These are phyloP conservation scores for Cruciata laevipes DNA, from an alignment of 257 asterid genomes.

Conservation along the genomic window DNA sequence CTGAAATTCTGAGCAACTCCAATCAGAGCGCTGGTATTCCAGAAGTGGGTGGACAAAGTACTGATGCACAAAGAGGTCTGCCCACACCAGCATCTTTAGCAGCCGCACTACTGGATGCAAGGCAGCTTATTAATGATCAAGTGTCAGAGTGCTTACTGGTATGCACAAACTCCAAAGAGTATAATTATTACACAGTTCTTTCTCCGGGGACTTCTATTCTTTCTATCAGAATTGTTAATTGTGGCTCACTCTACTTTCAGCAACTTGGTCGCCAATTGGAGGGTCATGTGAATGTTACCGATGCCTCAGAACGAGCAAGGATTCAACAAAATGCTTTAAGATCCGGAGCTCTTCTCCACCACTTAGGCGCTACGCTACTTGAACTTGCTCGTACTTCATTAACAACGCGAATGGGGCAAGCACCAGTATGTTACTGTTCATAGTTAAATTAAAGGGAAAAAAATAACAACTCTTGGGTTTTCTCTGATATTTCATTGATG, in stretches of 20 bases:
- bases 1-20: slow-evolving; percentile 38
- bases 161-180: slow-evolving; percentile 24
- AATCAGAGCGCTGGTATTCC: slow-evolving; percentile 32
- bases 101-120: slow-evolving; percentile 52
- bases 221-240: slow-evolving; percentile 2
- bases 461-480: neutral
- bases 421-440: slow-evolving; percentile 49
- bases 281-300: slow-evolving; percentile 51
- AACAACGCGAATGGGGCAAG: slow-evolving; percentile 86
- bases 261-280: slow-evolving; percentile 63
- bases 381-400: slow-evolving; percentile 91
- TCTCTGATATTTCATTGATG: neutral
- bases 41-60: slow-evolving; percentile 36
- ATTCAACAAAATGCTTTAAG: slow-evolving; percentile 68
- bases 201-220: neutral
- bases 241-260: slow-evolving; percentile 30
- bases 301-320: slow-evolving; percentile 59
- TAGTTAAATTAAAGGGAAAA: too few species aligned
- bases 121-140: slow-evolving; percentile 57
- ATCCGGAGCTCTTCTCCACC: slow-evolving; percentile 68
- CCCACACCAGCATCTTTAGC: slow-evolving; percentile 86
- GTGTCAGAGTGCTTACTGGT: slow-evolving; percentile 76
- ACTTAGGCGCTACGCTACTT: slow-evolving; percentile 74
- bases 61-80: slow-evolving; percentile 50
- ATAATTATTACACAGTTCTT: neutral